phyloP scores from a whole-genome alignment of 164 flowering plant genomes.

The Sedum album region DNA sequence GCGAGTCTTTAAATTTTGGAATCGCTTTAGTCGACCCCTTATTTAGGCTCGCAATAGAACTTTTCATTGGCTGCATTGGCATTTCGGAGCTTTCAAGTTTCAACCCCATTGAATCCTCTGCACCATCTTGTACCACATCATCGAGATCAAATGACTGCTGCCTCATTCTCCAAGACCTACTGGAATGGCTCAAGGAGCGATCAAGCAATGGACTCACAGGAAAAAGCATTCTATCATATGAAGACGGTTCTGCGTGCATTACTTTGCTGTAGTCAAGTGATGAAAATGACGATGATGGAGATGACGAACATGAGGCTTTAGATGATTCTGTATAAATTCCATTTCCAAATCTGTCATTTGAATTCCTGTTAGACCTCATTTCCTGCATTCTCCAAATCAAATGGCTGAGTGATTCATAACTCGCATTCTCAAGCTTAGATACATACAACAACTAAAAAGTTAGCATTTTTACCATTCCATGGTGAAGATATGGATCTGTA shows the following conservation, averaged over 20 bases:
- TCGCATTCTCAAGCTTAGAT: too few species aligned
- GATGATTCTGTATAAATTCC: background rate
- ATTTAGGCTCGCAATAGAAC: background rate
- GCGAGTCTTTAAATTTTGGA: background rate
- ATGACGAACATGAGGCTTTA: background rate
- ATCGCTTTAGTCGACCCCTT: background rate
- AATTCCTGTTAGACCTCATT: background rate
- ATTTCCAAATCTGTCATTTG: background rate
- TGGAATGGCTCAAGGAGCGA: conserved; percentile 7
- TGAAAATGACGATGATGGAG: background rate
- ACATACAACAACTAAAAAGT: background rate
- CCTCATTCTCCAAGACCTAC: conserved; percentile 7
- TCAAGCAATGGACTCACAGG: background rate
- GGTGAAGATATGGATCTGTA: background rate
- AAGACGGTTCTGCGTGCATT: background rate
- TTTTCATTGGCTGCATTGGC: background rate
- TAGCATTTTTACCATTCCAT: background rate
- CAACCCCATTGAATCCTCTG: background rate
- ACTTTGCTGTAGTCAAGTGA: conserved; percentile 2
- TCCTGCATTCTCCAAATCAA: conserved; percentile 3
- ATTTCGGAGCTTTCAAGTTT: background rate
- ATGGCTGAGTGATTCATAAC: too few species aligned
- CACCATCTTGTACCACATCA: background rate
- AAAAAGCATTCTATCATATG: background rate
- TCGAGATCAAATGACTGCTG: background rate